Evolutionary conservation across 2,329 filamentous ascomycete genomes (phyloP).

Genomic region (Rutstroemia sp.): DNA sequence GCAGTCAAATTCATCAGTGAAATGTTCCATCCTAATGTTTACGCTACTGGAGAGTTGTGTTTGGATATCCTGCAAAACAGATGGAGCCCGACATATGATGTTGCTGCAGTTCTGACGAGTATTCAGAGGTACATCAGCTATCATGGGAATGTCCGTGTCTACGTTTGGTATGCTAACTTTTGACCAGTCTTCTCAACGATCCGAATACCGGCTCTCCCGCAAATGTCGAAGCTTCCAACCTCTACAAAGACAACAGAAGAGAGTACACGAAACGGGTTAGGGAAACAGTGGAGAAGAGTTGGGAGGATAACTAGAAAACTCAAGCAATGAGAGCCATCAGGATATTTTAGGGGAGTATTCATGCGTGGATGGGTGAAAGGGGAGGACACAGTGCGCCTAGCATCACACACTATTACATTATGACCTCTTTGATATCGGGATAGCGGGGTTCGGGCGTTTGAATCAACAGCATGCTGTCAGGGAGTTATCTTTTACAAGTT

Average conservation of each 20-base stretch:
- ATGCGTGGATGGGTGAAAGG: background rate
- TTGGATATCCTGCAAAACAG: conserved; percentile 95
- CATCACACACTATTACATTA: conserved; percentile 9
- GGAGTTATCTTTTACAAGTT: conserved; percentile 3
- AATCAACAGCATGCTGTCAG: background rate
- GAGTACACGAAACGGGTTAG: conserved; percentile 93
- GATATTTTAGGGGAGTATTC: background rate
- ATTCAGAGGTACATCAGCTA: conserved; percentile 71
- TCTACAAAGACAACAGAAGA: conserved; percentile 96
- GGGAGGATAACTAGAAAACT: conserved; percentile 63
- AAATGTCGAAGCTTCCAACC: conserved; percentile 94
- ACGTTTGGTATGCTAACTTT: conserved; percentile 25
- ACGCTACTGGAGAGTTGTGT: conserved; percentile 92
- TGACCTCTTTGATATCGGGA: conserved; percentile 8
- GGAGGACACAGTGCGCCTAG: background rate
- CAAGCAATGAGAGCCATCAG: conserved; percentile 12
- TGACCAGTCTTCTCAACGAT: conserved; percentile 78
- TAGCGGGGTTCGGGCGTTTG: conserved; percentile 21
- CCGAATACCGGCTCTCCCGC: conserved; percentile 97
- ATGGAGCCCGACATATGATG: conserved; percentile 98
- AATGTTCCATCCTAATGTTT: conserved; percentile 99
- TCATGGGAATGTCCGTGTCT: background rate
- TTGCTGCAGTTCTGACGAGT: conserved; percentile 92
- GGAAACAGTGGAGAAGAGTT: conserved; percentile 98
- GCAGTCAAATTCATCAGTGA: conserved; percentile 97